Evolutionary conservation across 2,329 filamentous ascomycete species (phyloP).

Genomic region (Cryphonectria carpinicola): DNA sequence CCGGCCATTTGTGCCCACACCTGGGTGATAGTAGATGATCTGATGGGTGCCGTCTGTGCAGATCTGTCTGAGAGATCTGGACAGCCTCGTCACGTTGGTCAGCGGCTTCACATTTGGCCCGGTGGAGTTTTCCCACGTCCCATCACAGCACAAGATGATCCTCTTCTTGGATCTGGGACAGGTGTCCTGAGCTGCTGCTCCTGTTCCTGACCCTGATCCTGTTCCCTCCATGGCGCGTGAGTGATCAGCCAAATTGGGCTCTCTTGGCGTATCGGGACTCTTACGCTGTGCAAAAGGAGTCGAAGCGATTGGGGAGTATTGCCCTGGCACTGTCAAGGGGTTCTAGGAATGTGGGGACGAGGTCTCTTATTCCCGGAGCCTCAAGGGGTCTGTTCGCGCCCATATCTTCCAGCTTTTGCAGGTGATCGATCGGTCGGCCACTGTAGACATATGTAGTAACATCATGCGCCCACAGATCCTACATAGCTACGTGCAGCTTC

Average conservation of each 20-base stretch:
- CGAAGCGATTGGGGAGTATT: neutral
- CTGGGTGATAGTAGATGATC: slow-evolving; percentile 39
- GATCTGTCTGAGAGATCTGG: slow-evolving; percentile 34
- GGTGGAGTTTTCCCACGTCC: slow-evolving; percentile 41
- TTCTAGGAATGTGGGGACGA: neutral
- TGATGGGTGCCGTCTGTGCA: slow-evolving; percentile 36
- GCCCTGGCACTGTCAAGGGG: neutral
- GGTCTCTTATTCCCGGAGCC: neutral
- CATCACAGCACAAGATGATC: slow-evolving; percentile 40
- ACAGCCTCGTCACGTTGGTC: slow-evolving; percentile 38
- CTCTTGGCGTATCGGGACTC: neutral
- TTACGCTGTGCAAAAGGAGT: neutral
- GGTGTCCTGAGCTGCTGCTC: neutral
- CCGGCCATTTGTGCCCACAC: slow-evolving; percentile 38
- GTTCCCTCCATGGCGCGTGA: slow-evolving; percentile 11
- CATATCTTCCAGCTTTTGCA: neutral
- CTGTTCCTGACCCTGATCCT: neutral
- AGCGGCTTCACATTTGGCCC: slow-evolving; percentile 33
- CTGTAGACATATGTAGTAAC: neutral
- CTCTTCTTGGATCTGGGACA: slow-evolving; percentile 31
- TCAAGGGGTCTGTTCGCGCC: neutral
- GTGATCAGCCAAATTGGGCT: neutral
- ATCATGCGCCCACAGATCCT: neutral
- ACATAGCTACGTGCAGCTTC: neutral
- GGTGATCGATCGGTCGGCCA: neutral